phyloP scores from a whole-genome alignment of 345 rosid genomes.

The Murraya koenigii region DNA sequence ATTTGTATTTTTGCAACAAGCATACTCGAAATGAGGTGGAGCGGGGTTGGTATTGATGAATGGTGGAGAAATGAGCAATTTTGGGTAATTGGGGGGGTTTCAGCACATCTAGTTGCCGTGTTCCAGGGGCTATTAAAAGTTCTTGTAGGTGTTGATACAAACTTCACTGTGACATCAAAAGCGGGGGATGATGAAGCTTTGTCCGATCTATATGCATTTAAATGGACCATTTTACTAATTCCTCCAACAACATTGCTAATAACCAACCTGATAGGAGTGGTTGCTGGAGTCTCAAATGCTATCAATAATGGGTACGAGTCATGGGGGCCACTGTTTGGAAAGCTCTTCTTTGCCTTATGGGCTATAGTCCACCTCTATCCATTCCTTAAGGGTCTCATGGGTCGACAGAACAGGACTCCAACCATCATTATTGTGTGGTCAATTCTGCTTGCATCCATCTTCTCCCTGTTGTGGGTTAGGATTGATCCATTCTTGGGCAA shows the following conservation, averaged over 20 bases:
- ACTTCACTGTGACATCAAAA: conserved; percentile 67
- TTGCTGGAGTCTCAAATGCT: conserved; percentile 56
- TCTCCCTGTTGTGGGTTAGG: conserved; percentile 66
- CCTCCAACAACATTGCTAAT: conserved; percentile 62
- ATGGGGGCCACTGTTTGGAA: conserved; percentile 70
- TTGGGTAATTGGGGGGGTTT: conserved; percentile 75
- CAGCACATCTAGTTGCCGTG: conserved; percentile 62
- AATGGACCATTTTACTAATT: conserved; percentile 64
- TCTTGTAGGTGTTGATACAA: conserved; percentile 54
- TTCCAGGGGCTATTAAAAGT: conserved; percentile 65
- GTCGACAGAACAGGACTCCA: conserved; percentile 58
- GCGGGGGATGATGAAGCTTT: conserved; percentile 55
- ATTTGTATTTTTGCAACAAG: conserved; percentile 57
- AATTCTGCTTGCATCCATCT: conserved; percentile 60
- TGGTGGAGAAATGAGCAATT: conserved; percentile 88
- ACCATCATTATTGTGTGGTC: conserved; percentile 75
- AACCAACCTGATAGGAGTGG: conserved; percentile 57
- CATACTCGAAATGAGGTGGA: conserved; percentile 72
- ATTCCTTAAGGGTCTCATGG: conserved; percentile 59
- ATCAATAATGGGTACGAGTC: conserved; percentile 65
- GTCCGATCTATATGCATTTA: conserved; percentile 49
- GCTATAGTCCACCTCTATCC: conserved; percentile 70
- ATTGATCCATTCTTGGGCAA: conserved; percentile 57
- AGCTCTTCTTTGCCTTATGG: conserved; percentile 69
- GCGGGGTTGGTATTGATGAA: conserved; percentile 58